Base-by-base conservation (phyloP, 495 filamentous ascomycete genomes). In the Trichoderma virens region DNA sequence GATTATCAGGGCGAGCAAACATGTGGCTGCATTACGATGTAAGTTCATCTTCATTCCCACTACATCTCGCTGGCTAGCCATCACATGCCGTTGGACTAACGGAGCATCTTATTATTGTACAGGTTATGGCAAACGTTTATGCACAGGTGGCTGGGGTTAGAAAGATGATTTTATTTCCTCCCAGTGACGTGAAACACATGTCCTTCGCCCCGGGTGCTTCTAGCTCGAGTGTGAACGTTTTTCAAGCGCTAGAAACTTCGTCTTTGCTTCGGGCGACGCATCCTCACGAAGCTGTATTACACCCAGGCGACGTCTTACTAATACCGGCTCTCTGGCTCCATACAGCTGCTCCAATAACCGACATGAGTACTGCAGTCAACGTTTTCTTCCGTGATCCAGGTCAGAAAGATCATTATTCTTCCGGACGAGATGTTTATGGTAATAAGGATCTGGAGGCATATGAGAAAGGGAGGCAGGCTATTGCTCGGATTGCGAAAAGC, bases 21-120 rank as follows among this genome's bases (percentile, higher is more conserved):
- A 91, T 98, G 85, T 97, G 92, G 93, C 79, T 96, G 30, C 91
- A 97, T 73, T 96, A 93, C 77, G 91, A 96, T 73, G 88, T 90
- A 75, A 78, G 82, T 74, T 30, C 43, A 47, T 3, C 16, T 31
- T 18, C 51, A n/a, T 31, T 14, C 1, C 51, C 14, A 56, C 2
- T 9, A 8, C 25, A 13, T 11, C 3, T 28, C 13, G 23, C 27
- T 14, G 8, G 51, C 3, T 56, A 30, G 23, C 11, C 51, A 11
- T 56, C 25, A 2, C 31, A 32, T 32, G 28, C 30, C 47, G 27
- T n/a, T 20, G n/a, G 4, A 25, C 45, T 51, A 25, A 51, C 45
- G n/a, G 23, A n/a, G 9, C 23, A 25, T 51, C 45, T 73, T 65
- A 43, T 25, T 20, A 16, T 35, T 5, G 32, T 4, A 31, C 28